Evolutionary conservation across 768 basidiomycete species (phyloP).

Genomic region (Kwoniella dendrophila): DNA sequence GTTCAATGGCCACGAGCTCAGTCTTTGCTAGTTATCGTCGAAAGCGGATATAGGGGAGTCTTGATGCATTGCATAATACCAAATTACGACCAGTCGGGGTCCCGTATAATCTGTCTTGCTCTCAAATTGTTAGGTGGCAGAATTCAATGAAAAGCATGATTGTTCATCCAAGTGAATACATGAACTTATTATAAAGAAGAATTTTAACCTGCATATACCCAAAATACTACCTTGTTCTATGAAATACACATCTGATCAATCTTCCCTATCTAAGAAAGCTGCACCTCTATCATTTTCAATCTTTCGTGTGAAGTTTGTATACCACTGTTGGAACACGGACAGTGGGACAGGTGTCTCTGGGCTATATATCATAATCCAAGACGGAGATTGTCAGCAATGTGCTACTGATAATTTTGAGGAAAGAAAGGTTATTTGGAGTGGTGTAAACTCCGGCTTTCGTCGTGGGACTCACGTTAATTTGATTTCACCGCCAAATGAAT

Average conservation of each 20-base stretch:
- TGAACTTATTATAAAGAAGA: background rate
- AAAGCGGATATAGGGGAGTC: background rate
- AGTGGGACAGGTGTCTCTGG: slow-evolving; percentile 56
- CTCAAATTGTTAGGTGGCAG: too few species aligned
- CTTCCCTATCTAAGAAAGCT: slow-evolving; percentile 48
- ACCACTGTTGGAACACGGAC: slow-evolving; percentile 55
- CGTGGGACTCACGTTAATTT: slow-evolving; percentile 47
- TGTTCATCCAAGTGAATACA: background rate
- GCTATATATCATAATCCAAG: too few species aligned
- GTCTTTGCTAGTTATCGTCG: too few species aligned
- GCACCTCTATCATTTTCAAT: slow-evolving; percentile 51
- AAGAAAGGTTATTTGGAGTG: too few species aligned
- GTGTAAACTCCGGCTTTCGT: background rate
- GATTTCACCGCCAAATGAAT: slow-evolving; percentile 54
- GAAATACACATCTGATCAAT: slow-evolving; percentile 25
- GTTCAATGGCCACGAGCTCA: too few species aligned
- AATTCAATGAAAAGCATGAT: too few species aligned
- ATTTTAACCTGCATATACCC: background rate
- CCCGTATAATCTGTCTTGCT: too few species aligned
- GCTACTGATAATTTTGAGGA: too few species aligned
- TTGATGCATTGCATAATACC: background rate
- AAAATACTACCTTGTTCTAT: background rate
- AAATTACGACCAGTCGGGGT: too few species aligned
- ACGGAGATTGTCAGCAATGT: too few species aligned
- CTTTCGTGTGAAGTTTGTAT: slow-evolving; percentile 51